phyloP scores from a whole-genome alignment of 169 alveolate genomes.

The Cryptosporidium baileyi region DNA sequence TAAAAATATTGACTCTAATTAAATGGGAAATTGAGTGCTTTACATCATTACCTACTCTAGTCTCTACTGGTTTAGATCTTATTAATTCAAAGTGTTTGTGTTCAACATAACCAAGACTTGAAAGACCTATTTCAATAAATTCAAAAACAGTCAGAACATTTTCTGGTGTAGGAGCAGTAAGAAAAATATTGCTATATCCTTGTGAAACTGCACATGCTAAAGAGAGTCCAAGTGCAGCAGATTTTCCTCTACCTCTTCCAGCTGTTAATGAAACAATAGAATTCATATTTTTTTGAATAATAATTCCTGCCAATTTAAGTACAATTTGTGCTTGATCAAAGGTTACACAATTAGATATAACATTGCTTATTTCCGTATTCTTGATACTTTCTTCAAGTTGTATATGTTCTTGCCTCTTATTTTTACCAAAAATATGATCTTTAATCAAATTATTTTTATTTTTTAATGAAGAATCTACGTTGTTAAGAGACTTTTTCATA shows the following conservation, averaged over 20 bases:
- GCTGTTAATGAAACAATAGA: constrained; percentile 87
- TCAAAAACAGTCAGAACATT: constrained; percentile 96
- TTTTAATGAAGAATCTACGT: neutral
- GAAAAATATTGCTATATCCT: constrained; percentile 93
- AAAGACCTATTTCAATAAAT: constrained; percentile 94
- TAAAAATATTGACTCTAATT: constrained; percentile 81
- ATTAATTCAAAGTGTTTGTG: constrained; percentile 88
- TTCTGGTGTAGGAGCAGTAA: constrained; percentile 99
- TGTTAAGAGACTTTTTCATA: constrained; percentile 16
- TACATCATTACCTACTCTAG: constrained; percentile 63
- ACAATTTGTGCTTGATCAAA: constrained; percentile 87
- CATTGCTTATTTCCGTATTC: constrained; percentile 71
- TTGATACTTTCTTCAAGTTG: constrained; percentile 12
- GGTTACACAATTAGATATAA: constrained; percentile 72
- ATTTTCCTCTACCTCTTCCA: constrained; percentile 99
- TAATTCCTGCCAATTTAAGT: constrained; percentile 80
- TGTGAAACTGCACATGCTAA: constrained; percentile 90
- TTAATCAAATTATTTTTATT: neutral
- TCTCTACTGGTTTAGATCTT: constrained; percentile 70
- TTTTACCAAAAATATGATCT: neutral
- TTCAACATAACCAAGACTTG: constrained; percentile 89
- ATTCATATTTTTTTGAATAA: constrained; percentile 80
- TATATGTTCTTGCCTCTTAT: constrained; percentile 18
- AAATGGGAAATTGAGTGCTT: constrained; percentile 76
- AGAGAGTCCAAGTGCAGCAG: constrained; percentile 96